These are phyloP conservation scores for Naganishia vaughanmartiniae DNA, from an alignment of 768 basidiomycete genomes.

Conservation along the genomic window DNA sequence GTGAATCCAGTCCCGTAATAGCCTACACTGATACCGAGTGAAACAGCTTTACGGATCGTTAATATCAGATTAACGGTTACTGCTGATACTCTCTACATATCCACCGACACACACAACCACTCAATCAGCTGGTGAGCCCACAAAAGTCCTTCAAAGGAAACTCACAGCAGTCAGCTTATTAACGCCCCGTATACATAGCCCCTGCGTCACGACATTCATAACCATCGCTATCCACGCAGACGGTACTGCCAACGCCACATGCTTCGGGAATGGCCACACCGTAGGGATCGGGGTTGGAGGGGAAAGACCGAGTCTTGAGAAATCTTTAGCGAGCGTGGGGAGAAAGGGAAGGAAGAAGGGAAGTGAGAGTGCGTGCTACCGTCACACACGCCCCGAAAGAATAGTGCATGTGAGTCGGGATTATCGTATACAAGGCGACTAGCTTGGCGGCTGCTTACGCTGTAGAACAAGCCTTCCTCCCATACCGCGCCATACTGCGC, in stretches of 20 bases:
- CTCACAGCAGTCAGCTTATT: constrained; percentile 75
- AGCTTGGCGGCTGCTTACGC: constrained; percentile 61
- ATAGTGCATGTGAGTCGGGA: no score
- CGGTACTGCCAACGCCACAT: constrained; percentile 36
- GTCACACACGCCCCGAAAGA: no score
- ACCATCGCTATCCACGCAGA: constrained; percentile 62
- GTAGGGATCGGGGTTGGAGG: constrained; percentile 38
- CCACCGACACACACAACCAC: neutral
- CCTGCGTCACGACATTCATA: constrained; percentile 69
- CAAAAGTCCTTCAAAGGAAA: constrained; percentile 5
- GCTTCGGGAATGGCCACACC: neutral
- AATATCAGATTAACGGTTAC: constrained; percentile 78
- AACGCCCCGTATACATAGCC: constrained; percentile 78
- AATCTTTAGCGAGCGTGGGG: constrained; percentile 60
- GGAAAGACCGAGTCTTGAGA: constrained; percentile 60
- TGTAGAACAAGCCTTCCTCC: constrained; percentile 82
- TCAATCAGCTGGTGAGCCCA: neutral
- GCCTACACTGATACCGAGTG: constrained; percentile 77
- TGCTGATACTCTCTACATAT: constrained; percentile 65
- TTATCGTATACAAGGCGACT: no score
- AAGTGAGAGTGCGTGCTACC: constrained; percentile 77
- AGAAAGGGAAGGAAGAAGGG: constrained; percentile 68
- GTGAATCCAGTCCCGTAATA: constrained; percentile 78
- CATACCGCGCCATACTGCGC: constrained; percentile 69
- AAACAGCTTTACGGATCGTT: constrained; percentile 75